Evolutionary conservation across 495 filamentous ascomycete genomes (phyloP).

Genomic region (Aspergillus avenaceus): DNA sequence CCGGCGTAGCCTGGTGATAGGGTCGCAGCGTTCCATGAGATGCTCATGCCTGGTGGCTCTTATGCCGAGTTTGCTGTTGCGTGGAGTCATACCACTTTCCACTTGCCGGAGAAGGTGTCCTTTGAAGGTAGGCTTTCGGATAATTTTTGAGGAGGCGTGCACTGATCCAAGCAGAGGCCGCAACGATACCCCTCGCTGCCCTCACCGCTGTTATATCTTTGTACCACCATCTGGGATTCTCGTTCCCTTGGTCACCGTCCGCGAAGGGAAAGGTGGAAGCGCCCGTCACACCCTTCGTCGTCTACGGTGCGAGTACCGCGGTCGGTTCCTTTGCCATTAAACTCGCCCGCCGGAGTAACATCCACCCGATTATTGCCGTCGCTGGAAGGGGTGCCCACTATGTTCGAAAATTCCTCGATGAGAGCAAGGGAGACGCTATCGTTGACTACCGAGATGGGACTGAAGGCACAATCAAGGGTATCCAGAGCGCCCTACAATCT

Average conservation of each 20-base stretch:
- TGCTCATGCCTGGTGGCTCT: conserved; percentile 49
- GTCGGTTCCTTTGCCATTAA: conserved; percentile 66
- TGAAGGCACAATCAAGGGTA: conserved; percentile 10
- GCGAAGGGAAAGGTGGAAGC: no score
- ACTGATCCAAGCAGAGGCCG: conserved; percentile 42
- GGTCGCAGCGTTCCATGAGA: conserved; percentile 69
- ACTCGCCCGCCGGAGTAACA: conserved; percentile 58
- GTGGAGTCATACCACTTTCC: conserved; percentile 63
- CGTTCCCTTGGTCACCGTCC: conserved; percentile 54
- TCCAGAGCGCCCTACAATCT: conserved; percentile 15
- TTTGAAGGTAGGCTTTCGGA: no score
- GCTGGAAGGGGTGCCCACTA: conserved; percentile 52
- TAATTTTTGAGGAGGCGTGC: no score
- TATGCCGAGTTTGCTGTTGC: conserved; percentile 70
- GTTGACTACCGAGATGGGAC: conserved; percentile 58
- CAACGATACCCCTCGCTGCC: conserved; percentile 65
- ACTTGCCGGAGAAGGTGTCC: conserved; percentile 54
- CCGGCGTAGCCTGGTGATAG: conserved; percentile 61
- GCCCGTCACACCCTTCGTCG: conserved; percentile 54
- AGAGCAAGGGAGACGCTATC: conserved; percentile 59
- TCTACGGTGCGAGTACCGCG: conserved; percentile 62
- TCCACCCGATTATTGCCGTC: conserved; percentile 65
- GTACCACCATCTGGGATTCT: conserved; percentile 53
- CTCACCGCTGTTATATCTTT: conserved; percentile 66
- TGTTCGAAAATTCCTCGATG: conserved; percentile 55